These are phyloP conservation scores for Lophiostoma macrostomum DNA, from an alignment of 495 filamentous ascomycete genomes.

Conservation along the genomic window DNA sequence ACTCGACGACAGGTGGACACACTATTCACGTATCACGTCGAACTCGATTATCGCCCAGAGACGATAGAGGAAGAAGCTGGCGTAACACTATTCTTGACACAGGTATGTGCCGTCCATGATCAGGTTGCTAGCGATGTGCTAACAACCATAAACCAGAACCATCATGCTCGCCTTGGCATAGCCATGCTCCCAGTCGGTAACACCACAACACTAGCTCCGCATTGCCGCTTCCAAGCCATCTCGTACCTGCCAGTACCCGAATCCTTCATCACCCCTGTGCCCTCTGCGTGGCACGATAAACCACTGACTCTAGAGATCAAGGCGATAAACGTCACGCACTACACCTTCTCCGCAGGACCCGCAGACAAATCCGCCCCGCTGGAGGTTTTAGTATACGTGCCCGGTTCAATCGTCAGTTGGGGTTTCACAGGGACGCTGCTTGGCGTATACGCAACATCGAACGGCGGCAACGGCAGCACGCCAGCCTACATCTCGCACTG, in stretches of 20 bases:
- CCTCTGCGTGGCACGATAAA: constrained; percentile 41
- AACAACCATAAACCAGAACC: constrained; percentile 40
- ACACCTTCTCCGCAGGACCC: constrained; percentile 46
- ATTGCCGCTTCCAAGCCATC: constrained; percentile 31
- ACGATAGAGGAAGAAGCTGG: constrained; percentile 34
- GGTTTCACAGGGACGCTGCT: constrained; percentile 52
- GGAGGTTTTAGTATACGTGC: constrained; percentile 40
- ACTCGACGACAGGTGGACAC: constrained; percentile 50
- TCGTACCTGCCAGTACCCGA: constrained; percentile 16
- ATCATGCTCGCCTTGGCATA: constrained; percentile 53
- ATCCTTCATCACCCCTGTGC: constrained; percentile 43
- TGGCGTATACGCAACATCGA: constrained; percentile 53
- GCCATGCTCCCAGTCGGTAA: constrained; percentile 29
- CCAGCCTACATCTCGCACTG: constrained; percentile 48
- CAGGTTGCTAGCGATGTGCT: constrained; percentile 5
- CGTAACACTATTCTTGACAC: constrained; percentile 47
- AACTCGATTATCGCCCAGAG: constrained; percentile 43
- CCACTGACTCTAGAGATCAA: constrained; percentile 46
- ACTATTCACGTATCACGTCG: constrained; percentile 48
- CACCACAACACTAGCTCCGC: constrained; percentile 10
- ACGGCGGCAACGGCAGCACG: constrained; percentile 45
- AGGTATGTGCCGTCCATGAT: constrained; percentile 2
- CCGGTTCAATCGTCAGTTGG: constrained; percentile 48
- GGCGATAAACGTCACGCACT: constrained; percentile 48
- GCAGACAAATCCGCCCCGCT: constrained; percentile 35